These are phyloP conservation scores for Pyrrhoderma noxium DNA, from an alignment of 1,284 basidiomycete genomes.

Conservation along the genomic window DNA sequence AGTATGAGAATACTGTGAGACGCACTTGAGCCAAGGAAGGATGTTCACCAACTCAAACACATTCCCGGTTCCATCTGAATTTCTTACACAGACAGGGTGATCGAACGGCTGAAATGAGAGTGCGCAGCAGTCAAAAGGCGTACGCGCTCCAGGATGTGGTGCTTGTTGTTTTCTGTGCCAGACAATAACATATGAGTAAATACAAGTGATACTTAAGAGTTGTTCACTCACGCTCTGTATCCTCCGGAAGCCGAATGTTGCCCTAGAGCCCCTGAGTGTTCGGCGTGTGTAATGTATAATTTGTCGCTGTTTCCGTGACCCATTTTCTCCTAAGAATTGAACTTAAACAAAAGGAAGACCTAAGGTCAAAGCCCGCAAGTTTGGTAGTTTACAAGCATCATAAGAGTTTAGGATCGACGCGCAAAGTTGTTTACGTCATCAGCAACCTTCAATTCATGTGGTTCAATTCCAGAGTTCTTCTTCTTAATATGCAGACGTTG, in stretches of 20 bases:
- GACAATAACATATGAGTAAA: background rate
- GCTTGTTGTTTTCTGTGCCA: conserved; percentile 55
- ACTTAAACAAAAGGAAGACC: too few relatives aligned
- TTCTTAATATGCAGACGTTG: too few relatives aligned
- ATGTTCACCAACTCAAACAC: conserved; percentile 89
- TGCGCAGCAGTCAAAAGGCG: conserved; percentile 88
- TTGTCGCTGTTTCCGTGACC: conserved; percentile 83
- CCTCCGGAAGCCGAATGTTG: conserved; percentile 70
- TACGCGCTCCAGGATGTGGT: conserved; percentile 51
- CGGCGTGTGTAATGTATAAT: conserved; percentile 79
- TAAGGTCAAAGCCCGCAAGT: too few relatives aligned
- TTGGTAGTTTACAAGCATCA: too few relatives aligned
- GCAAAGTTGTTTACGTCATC: too few relatives aligned
- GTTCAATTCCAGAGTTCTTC: too few relatives aligned
- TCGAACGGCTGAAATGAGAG: conserved; percentile 88
- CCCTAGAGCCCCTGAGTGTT: conserved; percentile 73
- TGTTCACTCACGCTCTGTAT: conserved; percentile 51
- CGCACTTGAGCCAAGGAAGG: conserved; percentile 87
- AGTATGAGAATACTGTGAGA: conserved; percentile 20
- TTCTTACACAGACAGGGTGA: conserved; percentile 83
- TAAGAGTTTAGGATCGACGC: background rate
- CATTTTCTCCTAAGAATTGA: conserved; percentile 35
- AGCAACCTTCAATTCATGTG: too few relatives aligned
- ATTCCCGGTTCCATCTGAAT: conserved; percentile 67
- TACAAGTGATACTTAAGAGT: conserved; percentile 1